These are phyloP conservation scores for Chaetomium cochliodes DNA, from an alignment of 495 filamentous ascomycete species.

Conservation along the genomic window DNA sequence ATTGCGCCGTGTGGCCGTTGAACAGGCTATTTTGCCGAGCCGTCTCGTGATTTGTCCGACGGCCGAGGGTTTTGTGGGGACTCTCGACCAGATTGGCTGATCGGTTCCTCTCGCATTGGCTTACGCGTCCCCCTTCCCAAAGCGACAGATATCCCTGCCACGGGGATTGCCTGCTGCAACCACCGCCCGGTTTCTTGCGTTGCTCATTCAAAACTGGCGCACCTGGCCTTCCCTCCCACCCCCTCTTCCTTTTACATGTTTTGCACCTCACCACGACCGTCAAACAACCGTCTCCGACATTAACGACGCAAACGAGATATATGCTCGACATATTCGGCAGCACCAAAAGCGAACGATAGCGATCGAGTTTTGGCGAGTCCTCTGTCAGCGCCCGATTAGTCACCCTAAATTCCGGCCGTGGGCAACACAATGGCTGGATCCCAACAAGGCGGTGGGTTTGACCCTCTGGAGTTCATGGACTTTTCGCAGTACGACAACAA, in stretches of 20 bases:
- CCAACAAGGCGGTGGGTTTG: constrained; percentile 4
- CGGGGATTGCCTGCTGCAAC: constrained; percentile 3
- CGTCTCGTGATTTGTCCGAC: constrained; percentile 15
- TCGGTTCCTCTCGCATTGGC: constrained; percentile 20
- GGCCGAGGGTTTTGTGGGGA: neutral
- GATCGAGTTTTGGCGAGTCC: neutral
- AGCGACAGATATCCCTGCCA: constrained; percentile 9
- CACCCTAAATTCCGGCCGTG: neutral
- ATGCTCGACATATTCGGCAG: neutral
- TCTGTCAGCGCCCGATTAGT: neutral
- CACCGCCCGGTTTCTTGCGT: neutral
- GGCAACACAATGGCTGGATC: constrained; percentile 5
- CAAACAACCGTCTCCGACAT: neutral
- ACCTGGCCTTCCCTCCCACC: neutral
- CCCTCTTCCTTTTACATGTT: constrained; percentile 1
- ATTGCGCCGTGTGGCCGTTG: constrained; percentile 27
- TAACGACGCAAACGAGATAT: neutral
- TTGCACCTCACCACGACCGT: neutral
- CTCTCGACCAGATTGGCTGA: constrained; percentile 17
- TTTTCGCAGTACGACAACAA: constrained; percentile 26
- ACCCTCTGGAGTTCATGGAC: constrained; percentile 6
- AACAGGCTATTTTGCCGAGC: constrained; percentile 27
- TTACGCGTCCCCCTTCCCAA: constrained; percentile 15
- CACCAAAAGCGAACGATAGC: neutral
- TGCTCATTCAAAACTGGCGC: neutral